Evolutionary conservation across 225 moss, liverwort and hornwort species (phyloP).

Genomic region (Climacium dendroides): DNA sequence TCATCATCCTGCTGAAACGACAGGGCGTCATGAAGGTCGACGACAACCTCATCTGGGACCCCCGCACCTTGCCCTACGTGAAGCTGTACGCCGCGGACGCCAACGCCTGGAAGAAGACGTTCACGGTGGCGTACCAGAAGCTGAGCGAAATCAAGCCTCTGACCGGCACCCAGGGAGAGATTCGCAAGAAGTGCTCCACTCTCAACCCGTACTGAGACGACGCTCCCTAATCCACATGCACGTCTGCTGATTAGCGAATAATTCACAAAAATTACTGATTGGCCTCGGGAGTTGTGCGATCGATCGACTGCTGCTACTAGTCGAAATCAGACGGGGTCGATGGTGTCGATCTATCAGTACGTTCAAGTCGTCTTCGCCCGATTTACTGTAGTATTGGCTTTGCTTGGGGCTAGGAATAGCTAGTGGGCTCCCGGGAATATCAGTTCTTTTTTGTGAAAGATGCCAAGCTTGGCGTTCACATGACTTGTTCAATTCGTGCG

Average conservation of each 20-base stretch:
- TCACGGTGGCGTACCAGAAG: constrained; percentile 20
- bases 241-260: not conserved
- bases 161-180: constrained; percentile 20
- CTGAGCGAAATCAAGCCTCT: constrained; percentile 35
- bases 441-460: not conserved
- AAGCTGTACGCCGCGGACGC: constrained; percentile 30
- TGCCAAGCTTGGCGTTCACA: not conserved
- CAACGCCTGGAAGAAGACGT: constrained; percentile 17
- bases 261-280: not conserved
- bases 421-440: not conserved
- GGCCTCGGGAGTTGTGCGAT: not conserved
- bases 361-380: not conserved
- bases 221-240: not conserved
- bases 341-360: not conserved
- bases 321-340: not conserved
- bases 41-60: constrained; percentile 36
- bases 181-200: constrained; percentile 11
- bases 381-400: not conserved
- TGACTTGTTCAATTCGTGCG: not conserved
- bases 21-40: constrained; percentile 43
- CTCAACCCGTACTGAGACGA: not conserved
- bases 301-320: not conserved
- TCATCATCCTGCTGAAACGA: constrained; percentile 9
- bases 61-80: constrained; percentile 27
- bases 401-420: not conserved